phyloP scores from a whole-genome alignment of 1,139 yeast species.

The Lodderomyces orthopsilosis region DNA sequence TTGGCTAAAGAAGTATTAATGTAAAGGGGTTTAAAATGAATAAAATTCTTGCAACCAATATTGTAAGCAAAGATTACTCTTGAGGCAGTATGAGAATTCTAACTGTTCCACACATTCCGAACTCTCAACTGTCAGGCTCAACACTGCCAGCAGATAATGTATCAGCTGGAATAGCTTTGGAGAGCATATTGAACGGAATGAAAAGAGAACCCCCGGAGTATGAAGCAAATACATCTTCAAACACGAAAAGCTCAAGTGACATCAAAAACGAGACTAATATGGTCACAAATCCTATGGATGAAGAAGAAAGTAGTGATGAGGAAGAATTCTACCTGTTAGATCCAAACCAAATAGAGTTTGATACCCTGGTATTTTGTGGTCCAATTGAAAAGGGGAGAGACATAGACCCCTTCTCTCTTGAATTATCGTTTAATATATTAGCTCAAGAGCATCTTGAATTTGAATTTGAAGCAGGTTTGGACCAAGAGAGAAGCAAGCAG shows the following conservation, averaged over 20 bases:
- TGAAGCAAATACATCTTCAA: no score
- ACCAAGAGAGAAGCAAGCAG: neutral
- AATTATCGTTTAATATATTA: neutral
- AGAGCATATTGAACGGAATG: neutral
- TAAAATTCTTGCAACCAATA: neutral
- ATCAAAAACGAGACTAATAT: neutral
- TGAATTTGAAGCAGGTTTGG: neutral
- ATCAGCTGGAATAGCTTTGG: no score
- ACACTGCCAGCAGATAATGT: neutral
- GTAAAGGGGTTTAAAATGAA: no score
- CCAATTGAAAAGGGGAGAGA: neutral
- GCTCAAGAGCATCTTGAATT: neutral
- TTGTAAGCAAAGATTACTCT: neutral
- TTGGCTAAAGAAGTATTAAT: no score
- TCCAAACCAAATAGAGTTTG: constrained; percentile 1
- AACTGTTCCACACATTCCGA: neutral
- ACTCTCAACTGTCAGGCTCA: neutral
- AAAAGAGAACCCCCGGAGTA: no score
- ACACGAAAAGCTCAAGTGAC: neutral
- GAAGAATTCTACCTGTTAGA: neutral
- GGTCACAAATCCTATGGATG: neutral
- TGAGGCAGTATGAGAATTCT: neutral
- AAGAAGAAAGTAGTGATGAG: neutral
- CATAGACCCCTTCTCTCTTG: neutral
- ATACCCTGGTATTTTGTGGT: neutral